These are phyloP conservation scores for Vairimorpha apis DNA, from an alignment of 371 early-diverging fungal species.

Conservation along the genomic window DNA sequence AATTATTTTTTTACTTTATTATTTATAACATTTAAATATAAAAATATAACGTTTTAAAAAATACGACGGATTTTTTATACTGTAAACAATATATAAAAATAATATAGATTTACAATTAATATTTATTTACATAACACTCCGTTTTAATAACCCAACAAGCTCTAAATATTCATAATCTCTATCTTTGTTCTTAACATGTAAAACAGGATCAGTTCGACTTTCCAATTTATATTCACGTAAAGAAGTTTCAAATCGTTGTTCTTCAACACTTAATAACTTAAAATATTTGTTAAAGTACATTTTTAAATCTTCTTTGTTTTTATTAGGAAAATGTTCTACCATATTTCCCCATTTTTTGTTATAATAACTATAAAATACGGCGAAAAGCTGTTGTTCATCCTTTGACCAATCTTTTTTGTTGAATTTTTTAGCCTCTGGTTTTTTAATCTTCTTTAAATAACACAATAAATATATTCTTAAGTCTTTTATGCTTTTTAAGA, in stretches of 20 bases:
- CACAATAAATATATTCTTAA: slow-evolving; percentile 53
- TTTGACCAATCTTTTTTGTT: slow-evolving; percentile 43
- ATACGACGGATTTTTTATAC: background rate
- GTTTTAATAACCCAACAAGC: background rate
- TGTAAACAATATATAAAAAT: background rate
- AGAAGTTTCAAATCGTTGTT: slow-evolving; percentile 54
- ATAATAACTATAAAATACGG: slow-evolving; percentile 58
- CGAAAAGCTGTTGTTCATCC: slow-evolving; percentile 60
- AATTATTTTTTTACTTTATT: too few relatives aligned
- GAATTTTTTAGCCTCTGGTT: background rate
- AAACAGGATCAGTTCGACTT: background rate
- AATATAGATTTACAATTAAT: background rate
- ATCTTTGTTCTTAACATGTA: background rate
- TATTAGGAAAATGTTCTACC: slow-evolving; percentile 47
- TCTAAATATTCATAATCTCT: background rate
- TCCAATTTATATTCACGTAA: slow-evolving; percentile 26
- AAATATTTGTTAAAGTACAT: slow-evolving; percentile 54
- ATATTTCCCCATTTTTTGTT: slow-evolving; percentile 57
- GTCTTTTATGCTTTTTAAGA: slow-evolving; percentile 49
- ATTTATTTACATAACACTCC: background rate
- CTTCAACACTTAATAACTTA: slow-evolving; percentile 48
- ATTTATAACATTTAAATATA: too few relatives aligned
- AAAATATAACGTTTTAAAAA: too few relatives aligned
- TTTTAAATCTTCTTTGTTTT: slow-evolving; percentile 50
- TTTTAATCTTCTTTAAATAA: slow-evolving; percentile 26